phyloP scores from a whole-genome alignment of 2,329 filamentous ascomycete species.

The Trichophyton mentagrophytes region DNA sequence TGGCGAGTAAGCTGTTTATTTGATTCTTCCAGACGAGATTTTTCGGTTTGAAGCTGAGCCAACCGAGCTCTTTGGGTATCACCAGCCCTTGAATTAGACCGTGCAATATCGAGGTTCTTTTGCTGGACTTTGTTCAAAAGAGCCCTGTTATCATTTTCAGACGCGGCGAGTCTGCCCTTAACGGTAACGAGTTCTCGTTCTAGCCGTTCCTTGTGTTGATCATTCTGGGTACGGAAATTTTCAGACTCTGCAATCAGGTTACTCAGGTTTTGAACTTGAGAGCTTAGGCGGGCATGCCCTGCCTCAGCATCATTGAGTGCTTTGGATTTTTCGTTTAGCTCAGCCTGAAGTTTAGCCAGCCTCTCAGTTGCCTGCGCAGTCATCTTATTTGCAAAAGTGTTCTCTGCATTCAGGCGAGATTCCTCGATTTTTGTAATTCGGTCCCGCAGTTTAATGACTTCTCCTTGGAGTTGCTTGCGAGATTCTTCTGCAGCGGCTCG shows the following conservation, averaged over 20 bases:
- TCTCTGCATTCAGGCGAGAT: conserved; percentile 69
- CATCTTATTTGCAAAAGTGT: conserved; percentile 66
- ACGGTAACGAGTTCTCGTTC: conserved; percentile 84
- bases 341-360: conserved; percentile 61
- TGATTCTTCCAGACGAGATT: conserved; percentile 68
- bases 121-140: conserved; percentile 96
- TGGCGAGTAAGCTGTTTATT: conserved; percentile 70
- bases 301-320: conserved; percentile 66
- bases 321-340: conserved; percentile 66
- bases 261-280: conserved; percentile 72
- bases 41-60: conserved; percentile 65
- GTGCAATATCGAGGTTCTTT: conserved; percentile 89
- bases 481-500: conserved; percentile 69
- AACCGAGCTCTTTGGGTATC: conserved; percentile 73
- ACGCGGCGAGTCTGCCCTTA: conserved; percentile 77
- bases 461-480: conserved; percentile 75
- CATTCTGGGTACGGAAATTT: conserved; percentile 75
- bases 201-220: conserved; percentile 85
- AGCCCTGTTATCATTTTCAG: conserved; percentile 89
- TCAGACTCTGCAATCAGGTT: conserved; percentile 81
- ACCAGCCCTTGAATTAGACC: conserved; percentile 72
- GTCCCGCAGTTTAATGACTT: conserved; percentile 68
- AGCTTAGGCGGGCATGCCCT: conserved; percentile 63
- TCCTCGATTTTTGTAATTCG: conserved; percentile 79
- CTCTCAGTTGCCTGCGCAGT: conserved; percentile 66